Evolutionary conservation across 2,329 filamentous ascomycete species (phyloP), one percentile per base, ranked within the genome.

Genomic region (Cytospora mali): DNA sequence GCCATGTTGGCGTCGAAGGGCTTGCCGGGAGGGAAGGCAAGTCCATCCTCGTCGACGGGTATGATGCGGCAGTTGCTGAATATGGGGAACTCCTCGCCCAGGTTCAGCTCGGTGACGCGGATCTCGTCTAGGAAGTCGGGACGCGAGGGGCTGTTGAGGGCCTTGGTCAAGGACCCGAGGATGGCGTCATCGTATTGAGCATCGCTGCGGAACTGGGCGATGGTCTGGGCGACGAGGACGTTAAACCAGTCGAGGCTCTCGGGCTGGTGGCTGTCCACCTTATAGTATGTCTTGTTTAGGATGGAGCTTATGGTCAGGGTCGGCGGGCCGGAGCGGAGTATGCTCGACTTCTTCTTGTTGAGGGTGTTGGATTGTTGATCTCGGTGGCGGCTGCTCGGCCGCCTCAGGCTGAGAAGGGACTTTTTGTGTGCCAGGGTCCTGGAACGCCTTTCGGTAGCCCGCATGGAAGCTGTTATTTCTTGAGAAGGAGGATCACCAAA

Each of bases 161-260:
- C 85, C 59, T 91, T 91, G 1, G 89, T 96, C 46, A 99, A 79
- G 6, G 91, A 95, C 29, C 85, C 89, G 31, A 99, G 84, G 48
- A 99, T 96, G 4, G 92, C 92, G 72, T 95, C 92, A 69, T 98
- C 90, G 67, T 95, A 88, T 69, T 96, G 91, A 2, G 95, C 95
- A 71, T 98, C 96, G 69, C 90, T 92, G 64, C 95, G 85, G 70
- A 98, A 91, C 75, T 99, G 95, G 0, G 95, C 94, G 68, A 99
- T 96, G 0, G 95, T 97, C 77, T 99, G 95, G 2, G 93, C 95
- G 57, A 98, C 88, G 61, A 99, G 81, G 28, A 99, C 95, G 73
- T 99, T 99, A 83, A 99, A 98, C 95, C 95, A 99, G 76, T 99
- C 95, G 65, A 99, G 78, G 62, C 91, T 96, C 76, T 99, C 95